Conservation (phyloP, 306 rosid genomes). For the Lagenaria siceraria region DNA sequence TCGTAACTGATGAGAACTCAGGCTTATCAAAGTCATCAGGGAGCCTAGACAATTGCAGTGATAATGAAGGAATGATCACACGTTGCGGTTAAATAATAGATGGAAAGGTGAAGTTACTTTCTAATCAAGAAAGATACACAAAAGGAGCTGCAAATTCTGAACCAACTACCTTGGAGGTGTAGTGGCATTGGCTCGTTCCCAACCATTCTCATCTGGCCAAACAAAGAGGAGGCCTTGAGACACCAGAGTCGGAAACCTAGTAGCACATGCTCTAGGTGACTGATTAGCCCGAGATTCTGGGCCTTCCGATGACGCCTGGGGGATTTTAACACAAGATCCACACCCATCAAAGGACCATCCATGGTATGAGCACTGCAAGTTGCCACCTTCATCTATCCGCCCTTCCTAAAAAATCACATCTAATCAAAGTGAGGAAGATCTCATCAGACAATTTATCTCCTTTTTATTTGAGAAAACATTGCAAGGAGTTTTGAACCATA, state of each 20-base stretch:
- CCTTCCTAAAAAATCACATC: conserved; percentile 58
- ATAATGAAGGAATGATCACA: neutral
- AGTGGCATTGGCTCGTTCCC: conserved; percentile 77
- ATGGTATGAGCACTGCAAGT: conserved; percentile 94
- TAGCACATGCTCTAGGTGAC: conserved; percentile 78
- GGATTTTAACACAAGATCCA: conserved; percentile 77
- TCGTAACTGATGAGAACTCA: conserved; percentile 83
- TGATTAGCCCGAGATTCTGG: conserved; percentile 75
- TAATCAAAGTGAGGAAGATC: neutral
- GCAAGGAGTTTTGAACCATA: neutral
- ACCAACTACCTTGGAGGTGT: conserved; percentile 63
- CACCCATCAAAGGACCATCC: conserved; percentile 92
- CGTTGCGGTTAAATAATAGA: neutral
- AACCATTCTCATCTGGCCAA: conserved; percentile 97
- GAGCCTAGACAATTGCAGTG: conserved; percentile 39
- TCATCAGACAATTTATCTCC: neutral
- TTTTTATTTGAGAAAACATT: neutral
- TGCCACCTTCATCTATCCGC: conserved; percentile 80
- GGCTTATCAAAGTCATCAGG: conserved; percentile 74
- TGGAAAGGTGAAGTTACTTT: neutral
- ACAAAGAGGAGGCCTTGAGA: conserved; percentile 97
- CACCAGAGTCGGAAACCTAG: conserved; percentile 63
- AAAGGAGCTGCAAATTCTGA: conserved; percentile 1
- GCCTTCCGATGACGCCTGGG: conserved; percentile 82
- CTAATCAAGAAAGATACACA: no score